These are phyloP conservation scores for Neonothopanus nambi DNA, from an alignment of 1,284 basidiomycete genomes.

Conservation along the genomic window DNA sequence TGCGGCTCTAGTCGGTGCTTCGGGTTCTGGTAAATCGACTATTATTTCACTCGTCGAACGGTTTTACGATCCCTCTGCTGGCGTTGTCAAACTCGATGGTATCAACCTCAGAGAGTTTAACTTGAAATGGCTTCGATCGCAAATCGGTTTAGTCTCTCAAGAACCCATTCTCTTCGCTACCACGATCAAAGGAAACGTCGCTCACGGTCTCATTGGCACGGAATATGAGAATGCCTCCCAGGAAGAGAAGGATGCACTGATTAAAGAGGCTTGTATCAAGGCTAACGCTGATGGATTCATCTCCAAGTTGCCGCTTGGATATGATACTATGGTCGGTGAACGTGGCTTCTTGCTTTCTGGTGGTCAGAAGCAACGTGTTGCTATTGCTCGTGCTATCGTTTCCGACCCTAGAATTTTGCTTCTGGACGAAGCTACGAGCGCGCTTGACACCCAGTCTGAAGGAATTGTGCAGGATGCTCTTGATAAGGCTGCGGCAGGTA, in stretches of 20 bases:
- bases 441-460: slow-evolving; percentile 89
- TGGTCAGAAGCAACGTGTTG: slow-evolving; percentile 91
- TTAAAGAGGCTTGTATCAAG: slow-evolving; percentile 87
- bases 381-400: slow-evolving; percentile 92
- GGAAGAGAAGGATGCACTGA: slow-evolving; percentile 77
- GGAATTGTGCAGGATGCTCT: slow-evolving; percentile 94
- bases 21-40: slow-evolving; percentile 88
- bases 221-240: slow-evolving; percentile 66
- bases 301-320: slow-evolving; percentile 79
- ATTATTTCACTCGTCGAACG: slow-evolving; percentile 80
- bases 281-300: slow-evolving; percentile 94
- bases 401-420: slow-evolving; percentile 85
- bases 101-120: slow-evolving; percentile 78
- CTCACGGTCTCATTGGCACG: slow-evolving; percentile 87
- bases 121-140: slow-evolving; percentile 84
- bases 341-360: slow-evolving; percentile 90
- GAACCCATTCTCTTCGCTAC: slow-evolving; percentile 89
- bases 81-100: slow-evolving; percentile 80
- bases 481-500: slow-evolving; percentile 81
- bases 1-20: slow-evolving; percentile 87
- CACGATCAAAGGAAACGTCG: slow-evolving; percentile 78
- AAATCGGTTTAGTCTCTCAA: slow-evolving; percentile 90
- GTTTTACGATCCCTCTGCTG: slow-evolving; percentile 85
- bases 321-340: slow-evolving; percentile 92
- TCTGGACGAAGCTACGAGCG: slow-evolving; percentile 87